Base-by-base conservation (phyloP, 2,329 filamentous ascomycete species). In the Clarireedia monteithiana region DNA sequence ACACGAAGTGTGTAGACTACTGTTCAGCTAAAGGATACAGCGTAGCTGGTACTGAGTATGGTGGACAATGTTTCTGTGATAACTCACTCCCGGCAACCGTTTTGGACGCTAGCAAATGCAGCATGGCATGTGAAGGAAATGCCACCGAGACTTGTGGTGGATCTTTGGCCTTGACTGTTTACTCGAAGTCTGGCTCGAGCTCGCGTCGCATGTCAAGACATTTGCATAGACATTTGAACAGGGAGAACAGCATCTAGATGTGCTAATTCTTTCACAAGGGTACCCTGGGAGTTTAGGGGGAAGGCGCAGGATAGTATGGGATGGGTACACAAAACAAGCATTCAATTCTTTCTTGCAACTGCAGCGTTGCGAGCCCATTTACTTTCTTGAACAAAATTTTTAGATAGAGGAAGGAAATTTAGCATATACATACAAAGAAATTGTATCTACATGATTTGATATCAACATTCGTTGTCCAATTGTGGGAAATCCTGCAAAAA, bases 71-170 rank as follows among this genome's bases (percentile, higher is more conserved):
- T 67, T 77, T 74, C 63, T 80, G 77, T 59, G 76, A 74, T 15
- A 70, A 75, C 59, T 49, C 59, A 24, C 63, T 77, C 17, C 67
- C 65, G 26, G 73, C 70, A 27, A 66, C 71, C 48, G 69, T 71
- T 59, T 63, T 81, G 17, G 72, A 74, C 46, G 76, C 77, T 3
- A 68, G 65, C 6, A 61, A 64, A 12, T 84, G 81, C 69, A 67
- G 68, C 44, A 75, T 73, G 62, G 68, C 74, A 1, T 83, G 81
- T 64, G 72, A 74, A 51, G 80, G 77, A 23, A 74, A 80, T 60
- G 58, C 59, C 1, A 66, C 64, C 10, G 69, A 80, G 63, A 70
- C 71, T 5, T 84, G 81, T 62, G 81, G 80, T 48, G 80, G 79
- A 15, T 59, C 66, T 53, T 72, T 72, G 68, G 70, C 73, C 9